Evolutionary conservation across 257 asterid species (phyloP), one percentile per base, ranked within the genome.

Genomic region (Cordia subcordata): DNA sequence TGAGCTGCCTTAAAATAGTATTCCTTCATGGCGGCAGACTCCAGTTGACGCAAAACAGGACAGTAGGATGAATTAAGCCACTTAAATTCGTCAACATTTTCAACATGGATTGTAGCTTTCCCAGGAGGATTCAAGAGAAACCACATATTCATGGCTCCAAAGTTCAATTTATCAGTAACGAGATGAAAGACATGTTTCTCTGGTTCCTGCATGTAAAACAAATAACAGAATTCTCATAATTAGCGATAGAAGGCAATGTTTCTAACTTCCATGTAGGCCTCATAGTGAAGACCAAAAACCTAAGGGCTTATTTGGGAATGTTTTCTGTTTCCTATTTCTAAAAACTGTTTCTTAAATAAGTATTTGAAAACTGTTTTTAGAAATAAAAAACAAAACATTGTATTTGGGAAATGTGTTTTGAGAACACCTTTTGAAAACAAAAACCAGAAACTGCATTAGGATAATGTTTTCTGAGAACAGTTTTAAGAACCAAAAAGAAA

Each of bases 61-160:
- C 96, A 93, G 63, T 93, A 93, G 57, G 96, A 86, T 52, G 99
- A 84, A 77, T 89, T 93, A 60, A 93, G 94, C 99, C 99, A 89
- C 86, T 78, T 93, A 72, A 89, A 89, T 50, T 84, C 97, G 63
- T 93, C 99, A 32, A 93, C 97, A 67, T 93, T 93, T 76, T 93
- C 99, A 16, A 93, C 99, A 64, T 89, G 85, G 66, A 93, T 89
- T 42, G 99, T 85, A 68, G 96, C 99, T 81, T 85, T 86, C 57
- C 99, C 96, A 45, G 97, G 99, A 50, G 96, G 97, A 75, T 93
- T 93, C 83, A 93, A 76, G 62, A 93, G 82, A 79, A 93, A 93
- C 99, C 99, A 93, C 99, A 93, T 93, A 71, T 86, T 93, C 97
- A 89, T 89, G 23, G 99, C 99, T 39, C 95, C 99, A 74, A 89